Evolutionary conservation across 805 yeast species (phyloP).

Genomic region (Starmerella stellata): DNA sequence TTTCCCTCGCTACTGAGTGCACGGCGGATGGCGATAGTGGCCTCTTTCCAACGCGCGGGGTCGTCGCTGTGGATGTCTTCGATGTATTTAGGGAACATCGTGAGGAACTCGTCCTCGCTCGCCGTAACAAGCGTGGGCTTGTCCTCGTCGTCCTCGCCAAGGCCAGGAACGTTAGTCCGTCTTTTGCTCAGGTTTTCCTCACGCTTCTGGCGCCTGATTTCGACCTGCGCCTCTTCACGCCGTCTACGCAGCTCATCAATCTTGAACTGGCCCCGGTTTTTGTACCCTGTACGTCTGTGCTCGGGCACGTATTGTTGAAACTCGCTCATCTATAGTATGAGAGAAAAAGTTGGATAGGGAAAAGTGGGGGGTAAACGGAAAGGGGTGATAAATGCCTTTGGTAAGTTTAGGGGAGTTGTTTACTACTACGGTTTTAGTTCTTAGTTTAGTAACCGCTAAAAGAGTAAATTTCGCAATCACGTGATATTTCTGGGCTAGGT

Average conservation of each 20-base stretch:
- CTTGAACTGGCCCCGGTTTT: conserved; percentile 82
- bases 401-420: no score
- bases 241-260: conserved; percentile 95
- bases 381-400: no score
- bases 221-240: conserved; percentile 93
- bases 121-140: conserved; percentile 27
- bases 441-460: neutral
- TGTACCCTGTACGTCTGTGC: conserved; percentile 89
- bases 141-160: conserved; percentile 35
- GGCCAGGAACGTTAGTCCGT: conserved; percentile 39
- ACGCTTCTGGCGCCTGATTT: conserved; percentile 85
- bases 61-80: conserved; percentile 58
- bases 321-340: no score
- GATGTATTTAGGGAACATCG: conserved; percentile 64
- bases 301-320: conserved; percentile 71
- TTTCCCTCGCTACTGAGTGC: conserved; percentile 81
- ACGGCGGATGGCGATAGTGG: conserved; percentile 86
- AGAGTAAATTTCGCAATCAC: neutral
- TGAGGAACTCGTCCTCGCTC: conserved; percentile 15
- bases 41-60: conserved; percentile 62
- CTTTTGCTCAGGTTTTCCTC: conserved; percentile 89
- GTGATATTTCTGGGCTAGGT: neutral
- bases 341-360: no score
- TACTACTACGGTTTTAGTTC: no score
- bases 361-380: no score